phyloP scores from a whole-genome alignment of 1,284 basidiomycete species.

The Golubevia pallescens region DNA sequence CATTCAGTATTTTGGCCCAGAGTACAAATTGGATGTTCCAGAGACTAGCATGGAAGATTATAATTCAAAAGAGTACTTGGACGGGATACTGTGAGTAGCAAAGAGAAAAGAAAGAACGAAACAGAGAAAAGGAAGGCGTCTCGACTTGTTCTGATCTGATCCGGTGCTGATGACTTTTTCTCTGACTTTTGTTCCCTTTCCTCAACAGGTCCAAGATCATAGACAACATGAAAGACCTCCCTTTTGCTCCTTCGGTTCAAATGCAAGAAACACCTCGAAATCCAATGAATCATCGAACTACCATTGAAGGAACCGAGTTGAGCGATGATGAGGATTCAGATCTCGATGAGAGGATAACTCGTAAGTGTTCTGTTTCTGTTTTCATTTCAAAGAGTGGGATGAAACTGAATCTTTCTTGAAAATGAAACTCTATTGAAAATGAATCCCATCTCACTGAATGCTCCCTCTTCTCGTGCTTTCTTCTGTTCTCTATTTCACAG shows the following conservation, averaged over 20 bases:
- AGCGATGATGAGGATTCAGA: conserved; percentile 59
- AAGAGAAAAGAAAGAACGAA: background rate
- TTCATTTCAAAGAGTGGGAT: too few species aligned
- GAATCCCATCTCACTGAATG: background rate
- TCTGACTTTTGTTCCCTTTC: background rate
- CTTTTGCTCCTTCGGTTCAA: conserved; percentile 59
- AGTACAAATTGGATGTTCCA: conserved; percentile 63
- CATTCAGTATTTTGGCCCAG: conserved; percentile 63
- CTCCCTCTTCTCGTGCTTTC: too few species aligned
- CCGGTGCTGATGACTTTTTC: too few species aligned
- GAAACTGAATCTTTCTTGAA: too few species aligned
- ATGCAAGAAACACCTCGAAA: conserved; percentile 56
- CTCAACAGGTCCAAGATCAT: conserved; percentile 42
- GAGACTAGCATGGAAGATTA: conserved; percentile 59
- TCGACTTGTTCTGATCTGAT: background rate
- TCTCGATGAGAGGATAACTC: conserved; percentile 53
- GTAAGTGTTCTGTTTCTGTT: conserved; percentile 1
- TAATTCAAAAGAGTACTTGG: conserved; percentile 56
- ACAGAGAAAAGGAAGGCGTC: background rate
- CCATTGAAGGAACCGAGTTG: conserved; percentile 22
- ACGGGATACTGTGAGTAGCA: conserved; percentile 31
- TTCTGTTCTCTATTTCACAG: background rate
- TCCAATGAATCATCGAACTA: conserved; percentile 17
- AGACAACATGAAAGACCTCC: conserved; percentile 52
- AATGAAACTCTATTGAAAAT: background rate